Percentiles rank a stretch among this genome's conserved stretches.
Evolutionary conservation across 1,284 basidiomycete genomes (phyloP).

Genomic region (Ganoderma lucidum): DNA sequence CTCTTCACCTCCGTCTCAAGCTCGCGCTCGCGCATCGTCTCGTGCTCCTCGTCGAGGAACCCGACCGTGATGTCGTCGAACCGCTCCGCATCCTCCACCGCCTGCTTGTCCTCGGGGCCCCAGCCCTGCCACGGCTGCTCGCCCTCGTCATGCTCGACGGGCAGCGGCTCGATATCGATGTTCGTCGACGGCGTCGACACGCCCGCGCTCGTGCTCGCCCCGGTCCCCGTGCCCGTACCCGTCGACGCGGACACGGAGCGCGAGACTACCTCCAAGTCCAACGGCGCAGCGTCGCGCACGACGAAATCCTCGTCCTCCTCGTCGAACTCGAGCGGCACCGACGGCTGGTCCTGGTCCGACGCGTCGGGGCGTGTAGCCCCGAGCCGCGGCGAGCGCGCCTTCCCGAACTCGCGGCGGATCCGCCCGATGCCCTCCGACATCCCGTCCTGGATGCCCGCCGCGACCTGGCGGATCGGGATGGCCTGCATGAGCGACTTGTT

Average conservation of each 20-base stretch:
- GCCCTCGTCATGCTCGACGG: constrained; percentile 46
- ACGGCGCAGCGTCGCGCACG: constrained; percentile 12
- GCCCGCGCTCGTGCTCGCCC: constrained; percentile 35
- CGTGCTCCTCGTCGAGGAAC: constrained; percentile 66
- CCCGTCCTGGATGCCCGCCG: constrained; percentile 59
- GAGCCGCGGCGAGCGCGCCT: constrained; percentile 49
- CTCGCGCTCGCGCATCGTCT: constrained; percentile 24
- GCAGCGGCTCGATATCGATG: constrained; percentile 40
- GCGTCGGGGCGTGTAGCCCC: constrained; percentile 29
- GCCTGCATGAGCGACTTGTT: constrained; percentile 55
- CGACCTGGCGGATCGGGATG: constrained; percentile 64
- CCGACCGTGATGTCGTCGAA: constrained; percentile 72
- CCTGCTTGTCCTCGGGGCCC: constrained; percentile 58
- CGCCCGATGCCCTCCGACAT: constrained; percentile 64
- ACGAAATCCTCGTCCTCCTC: constrained; percentile 75
- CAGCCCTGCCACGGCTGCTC: constrained; percentile 55
- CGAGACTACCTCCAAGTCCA: constrained; percentile 30
- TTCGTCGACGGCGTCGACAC: constrained; percentile 49
- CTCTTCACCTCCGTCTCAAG: constrained; percentile 22
- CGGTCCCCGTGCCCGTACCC: constrained; percentile 16
- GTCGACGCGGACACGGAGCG: constrained; percentile 42
- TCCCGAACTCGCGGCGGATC: constrained; percentile 61
- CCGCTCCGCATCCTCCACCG: constrained; percentile 69
- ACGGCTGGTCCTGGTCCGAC: constrained; percentile 22
- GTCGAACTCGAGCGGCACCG: constrained; percentile 72